Evolutionary conservation across 2,329 filamentous ascomycete genomes (phyloP), one percentile per base, ranked within the genome.

Genomic region (Talaromyces funiculosus): DNA sequence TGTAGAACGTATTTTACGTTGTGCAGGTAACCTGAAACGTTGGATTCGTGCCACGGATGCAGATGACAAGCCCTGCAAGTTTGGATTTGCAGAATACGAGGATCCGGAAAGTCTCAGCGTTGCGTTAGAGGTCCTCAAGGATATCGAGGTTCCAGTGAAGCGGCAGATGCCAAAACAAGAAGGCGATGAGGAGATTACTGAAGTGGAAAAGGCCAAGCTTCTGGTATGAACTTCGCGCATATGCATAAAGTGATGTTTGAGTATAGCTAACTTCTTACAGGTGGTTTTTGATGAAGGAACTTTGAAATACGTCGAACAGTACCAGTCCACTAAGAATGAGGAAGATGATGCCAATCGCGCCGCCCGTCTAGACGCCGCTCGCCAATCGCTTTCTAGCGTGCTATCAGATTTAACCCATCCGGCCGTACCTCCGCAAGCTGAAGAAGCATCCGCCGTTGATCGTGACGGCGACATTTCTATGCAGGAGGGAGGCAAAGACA

Each of bases 81-180:
- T 97, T 79, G 94, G 93, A 14, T 97, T 99, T 76, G 94, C 93
- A 62, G 90, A 97, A 75, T 99, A 90, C 74, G 93, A 96, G 64
- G 92, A 97, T 73, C 86, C 88, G 24, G 90, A 96, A 74, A 93
- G 92, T 65, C 81, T 99, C 66, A 86, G 88, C 72, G 88, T 88
- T 47, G 94, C 93, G 45, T 86, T 92, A 59, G 91, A 95, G 73
- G 84, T 96, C 60, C 84, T 97, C 67, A 86, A 86, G 71, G 88
- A 94, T 68, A 81, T 97, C 64, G 82, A 91, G 71, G 85, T 97
- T 53, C 94, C 94, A 31, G 80, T 86, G 42, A 90, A 91, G 77
- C 89, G 87, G 73, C 90, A 93, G 74, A 75, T 24, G 78, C 77
- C 67, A 67, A 70, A 63, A 33, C 69, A 78, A 57, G 74, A 75